A percentile compares a stretch with the other conserved stretches of the same genome.
Evolutionary conservation across 1,139 yeast species (phyloP).

Genomic region (Geotrichum citri-aurantii): DNA sequence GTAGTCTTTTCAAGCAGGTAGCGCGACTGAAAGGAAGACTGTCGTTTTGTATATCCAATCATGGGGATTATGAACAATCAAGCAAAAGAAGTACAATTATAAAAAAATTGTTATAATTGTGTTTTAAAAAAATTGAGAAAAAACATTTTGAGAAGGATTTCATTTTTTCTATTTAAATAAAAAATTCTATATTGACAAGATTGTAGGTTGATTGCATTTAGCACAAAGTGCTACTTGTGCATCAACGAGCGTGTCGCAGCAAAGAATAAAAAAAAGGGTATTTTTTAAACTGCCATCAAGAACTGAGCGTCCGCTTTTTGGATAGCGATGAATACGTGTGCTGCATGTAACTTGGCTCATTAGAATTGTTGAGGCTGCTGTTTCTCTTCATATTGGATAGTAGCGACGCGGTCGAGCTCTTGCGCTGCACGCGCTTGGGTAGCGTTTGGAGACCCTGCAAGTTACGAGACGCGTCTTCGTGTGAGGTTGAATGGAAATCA

Average conservation of each 20-base stretch:
- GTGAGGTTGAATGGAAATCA: no score
- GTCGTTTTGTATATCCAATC: conserved; percentile 14
- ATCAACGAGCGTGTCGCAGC: background rate
- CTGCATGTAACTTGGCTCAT: background rate
- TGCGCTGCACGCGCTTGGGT: no score
- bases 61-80: background rate
- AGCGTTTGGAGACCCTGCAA: no score
- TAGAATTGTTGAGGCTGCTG: background rate
- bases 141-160: background rate
- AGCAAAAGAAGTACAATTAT: background rate
- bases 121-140: background rate
- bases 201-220: background rate
- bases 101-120: background rate
- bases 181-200: background rate
- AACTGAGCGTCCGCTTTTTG: background rate
- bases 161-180: background rate
- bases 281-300: background rate
- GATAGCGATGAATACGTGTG: background rate
- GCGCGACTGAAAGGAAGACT: conserved; percentile 12
- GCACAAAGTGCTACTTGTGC: background rate
- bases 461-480: no score
- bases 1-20: conserved; percentile 14
- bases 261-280: no score
- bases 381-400: background rate
- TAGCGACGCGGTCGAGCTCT: no score